phyloP scores from a whole-genome alignment of 164 flowering plant genomes.

The Stephania yunnanensis region DNA sequence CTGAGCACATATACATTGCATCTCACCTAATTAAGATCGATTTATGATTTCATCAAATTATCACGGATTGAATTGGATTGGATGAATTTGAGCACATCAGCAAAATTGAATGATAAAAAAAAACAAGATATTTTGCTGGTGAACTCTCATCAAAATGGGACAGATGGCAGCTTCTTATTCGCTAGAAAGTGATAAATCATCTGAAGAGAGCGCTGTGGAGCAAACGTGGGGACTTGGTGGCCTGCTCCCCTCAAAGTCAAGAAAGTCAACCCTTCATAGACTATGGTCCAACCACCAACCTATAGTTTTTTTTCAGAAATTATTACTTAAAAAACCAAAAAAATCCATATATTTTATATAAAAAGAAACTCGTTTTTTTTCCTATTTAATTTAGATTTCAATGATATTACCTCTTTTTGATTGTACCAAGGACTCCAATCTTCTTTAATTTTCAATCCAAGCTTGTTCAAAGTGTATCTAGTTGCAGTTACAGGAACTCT shows the following conservation, averaged over 20 bases:
- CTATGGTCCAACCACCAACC: slow-evolving; percentile 82
- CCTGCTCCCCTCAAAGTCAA: slow-evolving; percentile 76
- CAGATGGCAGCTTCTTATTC: slow-evolving; percentile 38
- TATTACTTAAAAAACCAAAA: no score
- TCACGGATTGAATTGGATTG: no score
- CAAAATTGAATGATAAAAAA: not conserved
- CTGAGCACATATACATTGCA: no score
- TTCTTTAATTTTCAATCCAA: slow-evolving; percentile 38
- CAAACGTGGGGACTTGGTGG: slow-evolving; percentile 61
- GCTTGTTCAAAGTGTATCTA: slow-evolving; percentile 43
- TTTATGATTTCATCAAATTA: no score
- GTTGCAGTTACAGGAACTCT: slow-evolving; percentile 73
- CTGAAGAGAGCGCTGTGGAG: slow-evolving; percentile 50
- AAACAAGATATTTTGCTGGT: not conserved
- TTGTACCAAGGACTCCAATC: slow-evolving; percentile 74
- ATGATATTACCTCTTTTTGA: slow-evolving; percentile 34
- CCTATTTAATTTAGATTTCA: no score
- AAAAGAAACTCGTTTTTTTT: no score
- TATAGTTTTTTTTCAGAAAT: slow-evolving; percentile 6
- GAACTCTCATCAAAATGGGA: slow-evolving; percentile 23
- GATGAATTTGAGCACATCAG: not conserved
- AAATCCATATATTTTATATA: no score
- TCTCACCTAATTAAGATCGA: no score
- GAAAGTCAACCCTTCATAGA: slow-evolving; percentile 53
- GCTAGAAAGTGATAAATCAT: slow-evolving; percentile 44